Conservation (phyloP, 352 stramenopile genomes). For the Elongisporangium undulatum region DNA sequence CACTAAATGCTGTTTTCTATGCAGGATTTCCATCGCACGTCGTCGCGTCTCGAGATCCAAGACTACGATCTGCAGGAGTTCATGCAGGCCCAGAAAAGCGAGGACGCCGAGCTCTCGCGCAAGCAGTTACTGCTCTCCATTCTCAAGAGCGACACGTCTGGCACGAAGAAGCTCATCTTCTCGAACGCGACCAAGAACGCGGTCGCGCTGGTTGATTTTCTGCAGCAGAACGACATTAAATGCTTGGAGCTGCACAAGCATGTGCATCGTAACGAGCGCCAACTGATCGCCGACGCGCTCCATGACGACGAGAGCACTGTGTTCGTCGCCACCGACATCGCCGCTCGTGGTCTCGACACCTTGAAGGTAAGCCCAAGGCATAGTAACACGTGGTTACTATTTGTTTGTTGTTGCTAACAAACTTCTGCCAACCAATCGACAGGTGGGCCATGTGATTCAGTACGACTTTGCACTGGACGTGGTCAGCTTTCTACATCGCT, state of each 20-base stretch:
- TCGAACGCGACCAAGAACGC: constrained; percentile 72
- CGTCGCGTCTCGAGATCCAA: constrained; percentile 39
- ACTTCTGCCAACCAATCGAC: neutral
- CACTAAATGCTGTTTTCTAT: constrained; percentile 3
- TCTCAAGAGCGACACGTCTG: constrained; percentile 12
- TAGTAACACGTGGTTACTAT: neutral
- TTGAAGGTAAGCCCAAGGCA: constrained; percentile 30
- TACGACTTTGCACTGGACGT: constrained; percentile 80
- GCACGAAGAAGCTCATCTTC: constrained; percentile 62
- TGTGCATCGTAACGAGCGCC: constrained; percentile 42
- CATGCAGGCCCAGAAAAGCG: constrained; percentile 10
- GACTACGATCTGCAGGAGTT: constrained; percentile 39
- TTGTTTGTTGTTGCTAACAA: neutral
- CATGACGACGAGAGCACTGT: constrained; percentile 25
- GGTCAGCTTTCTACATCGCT: constrained; percentile 80
- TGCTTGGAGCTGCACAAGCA: constrained; percentile 62
- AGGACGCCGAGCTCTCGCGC: constrained; percentile 23
- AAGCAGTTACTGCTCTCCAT: constrained; percentile 49
- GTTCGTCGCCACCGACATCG: constrained; percentile 77
- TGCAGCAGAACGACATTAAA: constrained; percentile 22
- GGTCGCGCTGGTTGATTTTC: constrained; percentile 44
- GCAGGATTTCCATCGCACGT: constrained; percentile 69
- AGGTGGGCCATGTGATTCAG: constrained; percentile 62
- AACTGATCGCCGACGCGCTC: constrained; percentile 28
- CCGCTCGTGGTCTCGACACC: constrained; percentile 66